These are phyloP conservation scores for Sclerotiophoma versabilis DNA, from an alignment of 2,329 filamentous ascomycete species.

Conservation along the genomic window DNA sequence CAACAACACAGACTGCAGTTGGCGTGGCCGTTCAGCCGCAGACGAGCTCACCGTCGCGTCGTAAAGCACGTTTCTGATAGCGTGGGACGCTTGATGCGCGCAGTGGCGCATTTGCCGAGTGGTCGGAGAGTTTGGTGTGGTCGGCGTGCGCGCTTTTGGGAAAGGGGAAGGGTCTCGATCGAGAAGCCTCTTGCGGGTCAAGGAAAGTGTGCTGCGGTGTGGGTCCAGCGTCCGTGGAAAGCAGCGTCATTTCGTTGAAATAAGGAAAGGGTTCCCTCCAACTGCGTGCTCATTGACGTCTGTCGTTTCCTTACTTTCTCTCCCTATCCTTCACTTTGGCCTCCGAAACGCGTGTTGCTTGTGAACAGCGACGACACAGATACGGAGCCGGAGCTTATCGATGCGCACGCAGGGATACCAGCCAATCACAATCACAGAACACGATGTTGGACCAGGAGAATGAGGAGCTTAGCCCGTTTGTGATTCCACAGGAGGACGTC, in stretches of 20 bases:
- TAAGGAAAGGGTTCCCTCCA: constrained; percentile 17
- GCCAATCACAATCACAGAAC: constrained; percentile 18
- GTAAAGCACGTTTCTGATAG: constrained; percentile 6
- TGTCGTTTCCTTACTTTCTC: not conserved
- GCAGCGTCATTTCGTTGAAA: constrained; percentile 22
- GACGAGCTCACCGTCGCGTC: not conserved
- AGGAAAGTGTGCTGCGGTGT: not conserved
- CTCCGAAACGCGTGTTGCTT: not conserved
- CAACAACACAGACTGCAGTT: not conserved
- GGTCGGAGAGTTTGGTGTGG: constrained; percentile 17
- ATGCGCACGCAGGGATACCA: constrained; percentile 14
- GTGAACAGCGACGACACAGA: not conserved
- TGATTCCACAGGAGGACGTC: constrained; percentile 52
- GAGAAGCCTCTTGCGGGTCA: constrained; percentile 2
- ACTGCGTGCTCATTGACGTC: constrained; percentile 4
- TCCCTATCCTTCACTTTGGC: not conserved
- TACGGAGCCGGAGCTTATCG: constrained; percentile 10
- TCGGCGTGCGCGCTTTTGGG: constrained; percentile 4
- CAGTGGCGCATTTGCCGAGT: constrained; percentile 13
- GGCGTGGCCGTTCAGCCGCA: not conserved
- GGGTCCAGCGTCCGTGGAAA: constrained; percentile 5
- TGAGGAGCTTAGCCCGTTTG: constrained; percentile 48
- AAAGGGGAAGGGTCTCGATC: constrained; percentile 20
- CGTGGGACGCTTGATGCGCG: constrained; percentile 10
- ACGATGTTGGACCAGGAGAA: constrained; percentile 19